Percentiles rank a stretch among this genome's conserved stretches.
Evolutionary conservation across 306 rosid species (phyloP).

Genomic region (Hippophae tibetana): DNA sequence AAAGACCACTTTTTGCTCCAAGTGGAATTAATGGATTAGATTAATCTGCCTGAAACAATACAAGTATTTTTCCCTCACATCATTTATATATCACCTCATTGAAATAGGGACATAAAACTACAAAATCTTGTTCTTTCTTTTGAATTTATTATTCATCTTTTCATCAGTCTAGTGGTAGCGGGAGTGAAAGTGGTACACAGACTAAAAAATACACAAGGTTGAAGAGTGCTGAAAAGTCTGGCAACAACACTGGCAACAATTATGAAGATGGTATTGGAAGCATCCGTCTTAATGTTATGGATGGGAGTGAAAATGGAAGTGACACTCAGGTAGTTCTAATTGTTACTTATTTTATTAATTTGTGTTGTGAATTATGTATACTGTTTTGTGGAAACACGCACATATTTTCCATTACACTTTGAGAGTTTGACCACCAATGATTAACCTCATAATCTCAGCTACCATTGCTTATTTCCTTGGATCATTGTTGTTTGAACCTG

Average conservation of each 20-base stretch:
- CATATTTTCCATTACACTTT: too few species aligned
- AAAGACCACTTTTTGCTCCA: not conserved
- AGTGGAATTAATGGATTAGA: not conserved
- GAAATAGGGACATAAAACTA: not conserved
- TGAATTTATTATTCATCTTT: conserved; percentile 4
- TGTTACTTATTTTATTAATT: not conserved
- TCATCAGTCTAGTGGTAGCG: conserved; percentile 58
- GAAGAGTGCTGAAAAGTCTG: conserved; percentile 31
- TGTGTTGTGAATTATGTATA: not conserved
- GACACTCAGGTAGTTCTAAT: conserved; percentile 45
- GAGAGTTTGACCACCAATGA: too few species aligned
- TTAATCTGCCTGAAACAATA: not conserved
- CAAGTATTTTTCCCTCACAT: not conserved
- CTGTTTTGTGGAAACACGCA: too few species aligned
- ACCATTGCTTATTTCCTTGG: too few species aligned
- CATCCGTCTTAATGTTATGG: conserved; percentile 28
- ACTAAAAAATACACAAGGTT: conserved; percentile 36
- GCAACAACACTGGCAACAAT: conserved; percentile 46
- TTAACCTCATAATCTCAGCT: too few species aligned
- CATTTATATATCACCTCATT: not conserved
- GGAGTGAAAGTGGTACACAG: conserved; percentile 49
- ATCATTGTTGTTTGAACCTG: too few species aligned
- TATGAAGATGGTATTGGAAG: conserved; percentile 46
- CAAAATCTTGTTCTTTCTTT: not conserved
- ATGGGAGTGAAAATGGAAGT: conserved; percentile 60